These are phyloP conservation scores for Penicillium subrubescens DNA, from an alignment of 495 filamentous ascomycete species.

Conservation along the genomic window DNA sequence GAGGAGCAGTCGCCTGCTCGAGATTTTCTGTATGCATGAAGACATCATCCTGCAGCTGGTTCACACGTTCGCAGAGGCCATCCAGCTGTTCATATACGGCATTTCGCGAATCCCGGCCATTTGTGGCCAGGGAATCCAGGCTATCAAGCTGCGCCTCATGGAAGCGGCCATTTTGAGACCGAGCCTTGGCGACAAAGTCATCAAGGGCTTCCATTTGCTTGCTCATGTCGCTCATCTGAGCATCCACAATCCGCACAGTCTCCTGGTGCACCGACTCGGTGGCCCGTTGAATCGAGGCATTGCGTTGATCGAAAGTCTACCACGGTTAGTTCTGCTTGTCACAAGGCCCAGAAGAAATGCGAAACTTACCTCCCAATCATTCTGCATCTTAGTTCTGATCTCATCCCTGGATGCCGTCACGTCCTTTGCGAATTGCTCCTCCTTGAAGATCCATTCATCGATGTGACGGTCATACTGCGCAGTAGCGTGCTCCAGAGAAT, in stretches of 20 bases:
- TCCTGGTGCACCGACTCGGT: conserved; percentile 91
- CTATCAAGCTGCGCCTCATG: conserved; percentile 65
- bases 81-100: conserved; percentile 67
- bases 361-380: conserved; percentile 78
- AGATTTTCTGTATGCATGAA: conserved; percentile 53
- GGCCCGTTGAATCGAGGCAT: conserved; percentile 72
- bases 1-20: conserved; percentile 55
- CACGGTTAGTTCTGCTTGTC: conserved; percentile 29
- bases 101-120: conserved; percentile 69
- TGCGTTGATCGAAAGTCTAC: conserved; percentile 76
- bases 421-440: conserved; percentile 67
- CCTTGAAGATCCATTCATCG: conserved; percentile 72
- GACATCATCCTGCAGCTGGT: conserved; percentile 65
- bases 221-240: conserved; percentile 83
- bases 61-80: conserved; percentile 60
- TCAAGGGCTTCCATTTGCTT: conserved; percentile 86
- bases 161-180: conserved; percentile 76
- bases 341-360: background rate
- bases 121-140: conserved; percentile 59
- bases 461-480: conserved; percentile 69
- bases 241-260: conserved; percentile 85
- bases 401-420: conserved; percentile 71
- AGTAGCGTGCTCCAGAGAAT: conserved; percentile 63
- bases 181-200: conserved; percentile 83
- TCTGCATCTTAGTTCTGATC: conserved; percentile 78